phyloP scores from a whole-genome alignment of 495 filamentous ascomycete genomes.

The Xylaria castorea region DNA sequence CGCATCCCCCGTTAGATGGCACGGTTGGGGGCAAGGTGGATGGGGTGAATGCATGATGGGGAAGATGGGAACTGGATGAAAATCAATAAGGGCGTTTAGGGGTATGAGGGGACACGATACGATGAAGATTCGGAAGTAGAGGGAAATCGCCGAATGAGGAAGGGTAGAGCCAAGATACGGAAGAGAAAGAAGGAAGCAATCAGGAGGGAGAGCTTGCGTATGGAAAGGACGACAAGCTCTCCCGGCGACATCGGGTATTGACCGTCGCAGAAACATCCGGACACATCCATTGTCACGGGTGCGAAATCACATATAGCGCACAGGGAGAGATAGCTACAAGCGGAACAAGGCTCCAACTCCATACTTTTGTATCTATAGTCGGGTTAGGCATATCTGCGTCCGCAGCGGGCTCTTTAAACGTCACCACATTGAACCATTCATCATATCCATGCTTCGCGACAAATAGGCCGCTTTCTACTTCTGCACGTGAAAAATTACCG shows the following conservation, averaged over 20 bases:
- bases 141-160: background rate
- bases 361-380: constrained; percentile 25
- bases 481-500: background rate
- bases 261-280: background rate
- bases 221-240: background rate
- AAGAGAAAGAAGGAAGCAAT: background rate
- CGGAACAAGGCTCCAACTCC: constrained; percentile 10
- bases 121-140: background rate
- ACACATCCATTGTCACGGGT: background rate
- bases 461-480: background rate
- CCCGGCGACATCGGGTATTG: background rate
- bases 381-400: constrained; percentile 2
- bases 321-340: constrained; percentile 8
- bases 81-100: background rate
- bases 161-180: background rate
- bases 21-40: constrained; percentile 50
- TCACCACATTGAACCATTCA: background rate
- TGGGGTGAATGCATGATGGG: constrained; percentile 45
- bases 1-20: constrained; percentile 48
- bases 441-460: constrained; percentile 5
- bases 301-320: background rate
- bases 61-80: background rate
- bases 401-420: background rate
- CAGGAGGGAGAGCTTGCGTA: background rate
- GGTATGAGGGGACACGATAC: background rate